Base-by-base conservation (phyloP, 2,329 filamentous ascomycete species). In the Fusarium goolgardi region DNA sequence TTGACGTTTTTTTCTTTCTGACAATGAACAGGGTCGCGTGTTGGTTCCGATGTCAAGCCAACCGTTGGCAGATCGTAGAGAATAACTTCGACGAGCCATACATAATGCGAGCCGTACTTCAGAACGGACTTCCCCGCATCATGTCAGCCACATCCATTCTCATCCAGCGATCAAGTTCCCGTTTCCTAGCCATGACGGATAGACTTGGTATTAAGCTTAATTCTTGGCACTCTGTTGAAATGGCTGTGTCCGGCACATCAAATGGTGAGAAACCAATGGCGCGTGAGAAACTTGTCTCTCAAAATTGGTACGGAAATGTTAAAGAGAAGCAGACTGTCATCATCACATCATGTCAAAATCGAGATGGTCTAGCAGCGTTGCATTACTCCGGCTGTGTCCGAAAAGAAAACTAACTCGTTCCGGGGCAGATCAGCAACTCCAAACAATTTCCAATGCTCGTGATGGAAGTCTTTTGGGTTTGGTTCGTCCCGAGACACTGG, bases 401-500 rank as follows among this genome's bases (percentile, higher is more conserved):
- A 21, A 40, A 50, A 2, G n/a, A 20, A 27, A n/a, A 18, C 51
- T 47, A 55, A 41, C 41, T 15, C 10, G 4, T 15, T 15, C 13
- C 2, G 6, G 50, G 13, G 7, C 5, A 18, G 52, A 55, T 55
- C 52, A 37, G 10, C 52, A 37, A 1, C 5, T 18, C 13, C 3
- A 13, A 5, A 31, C 18, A 34, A 29, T 18, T 37, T 25, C 8
- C 29, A 44, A 20, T 16, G 39, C 54, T 40, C 54, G 37, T 53
- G 46, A 53, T 52, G 46, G 9, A 15, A 3, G 12, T 53, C 31
- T 35, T 57, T 57, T 6, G 3, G 31, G 55, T 29, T 23, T 57
- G 53, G 55, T n/a, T n/a, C 18, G 31, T 31, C 31, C 55, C 55
- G 55, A 29, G 9, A 31, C 16, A 31, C 15, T 57, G 55, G 47